Base-by-base conservation (phyloP, 2,329 filamentous ascomycete genomes). In the Colletotrichum sp. region DNA sequence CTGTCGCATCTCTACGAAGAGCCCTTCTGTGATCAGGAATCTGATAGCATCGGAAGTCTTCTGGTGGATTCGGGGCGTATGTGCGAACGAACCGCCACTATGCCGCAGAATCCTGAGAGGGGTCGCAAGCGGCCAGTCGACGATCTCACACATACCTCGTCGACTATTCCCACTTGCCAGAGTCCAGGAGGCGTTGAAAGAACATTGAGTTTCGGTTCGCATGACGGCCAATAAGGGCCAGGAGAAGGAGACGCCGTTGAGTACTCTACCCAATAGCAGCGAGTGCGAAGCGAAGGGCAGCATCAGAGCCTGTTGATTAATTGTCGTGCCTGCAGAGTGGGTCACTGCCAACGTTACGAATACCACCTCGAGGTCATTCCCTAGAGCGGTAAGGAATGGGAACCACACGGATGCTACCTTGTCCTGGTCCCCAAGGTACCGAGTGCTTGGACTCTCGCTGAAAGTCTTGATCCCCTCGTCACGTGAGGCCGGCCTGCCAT, bases 261-360 rank as follows among this genome's bases (percentile, higher is more conserved):
- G 72, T 67, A 74, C 66, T 63, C 12, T 31, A 15, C n/a, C 72
- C 72, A 74, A 74, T 74, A 16, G 47, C 47, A 24, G 29, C 15
- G 13, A 34, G 51, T 6, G 18, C 24, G 55, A 38, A 31, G 59
- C 59, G 55, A 51, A 29, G 47, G 27, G 24, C 55, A 47, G 5
- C 47, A 15, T 15, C 47, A 29, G 31, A 51, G 24, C 31, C 61
- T 62, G 70, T 59, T n/a, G 64, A 24, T 47, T 51, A 27, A 15
- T 51, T 27, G 36, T 65, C 31, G 21, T 65, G 47, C 66, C 54
- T 38, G 21, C 38, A 61, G 8, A n/a, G 67, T 66, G 70, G 70
- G 66, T 33, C 61, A 21, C 54, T 24, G n/a, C 27, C 27, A 58
- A 51, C 27, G 54, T 55, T 31, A 59, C n/a, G 18, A 27, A 66